Evolutionary conservation across 2,329 filamentous ascomycete species (phyloP).

Genomic region (Stemphylium beticola): DNA sequence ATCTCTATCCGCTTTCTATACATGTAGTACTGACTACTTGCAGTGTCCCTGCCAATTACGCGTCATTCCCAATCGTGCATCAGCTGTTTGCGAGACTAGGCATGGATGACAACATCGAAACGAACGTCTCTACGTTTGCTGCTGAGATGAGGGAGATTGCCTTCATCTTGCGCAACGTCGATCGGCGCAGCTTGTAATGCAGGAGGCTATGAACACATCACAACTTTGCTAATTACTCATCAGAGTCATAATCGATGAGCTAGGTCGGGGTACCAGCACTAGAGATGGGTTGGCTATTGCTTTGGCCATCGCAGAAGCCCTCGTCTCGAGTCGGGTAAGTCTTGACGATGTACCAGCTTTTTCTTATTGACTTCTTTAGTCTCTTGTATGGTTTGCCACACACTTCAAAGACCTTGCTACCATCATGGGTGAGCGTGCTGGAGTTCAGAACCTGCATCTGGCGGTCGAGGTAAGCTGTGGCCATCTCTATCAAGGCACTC

Average conservation of each 20-base stretch:
- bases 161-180: slow-evolving; percentile 86
- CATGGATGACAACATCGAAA: slow-evolving; percentile 85
- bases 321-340: slow-evolving; percentile 69
- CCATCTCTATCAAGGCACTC: not conserved
- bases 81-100: slow-evolving; percentile 89
- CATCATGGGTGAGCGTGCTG: slow-evolving; percentile 75
- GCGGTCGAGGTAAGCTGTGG: slow-evolving; percentile 66
- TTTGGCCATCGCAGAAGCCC: slow-evolving; percentile 84
- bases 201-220: not conserved
- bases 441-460: slow-evolving; percentile 84
- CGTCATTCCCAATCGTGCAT: slow-evolving; percentile 77
- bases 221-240: not conserved
- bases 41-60: slow-evolving; percentile 79
- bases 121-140: slow-evolving; percentile 91
- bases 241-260: slow-evolving; percentile 81
- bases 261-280: slow-evolving; percentile 89
- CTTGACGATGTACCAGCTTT: not conserved
- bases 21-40: slow-evolving; percentile 6
- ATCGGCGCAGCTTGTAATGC: slow-evolving; percentile 67
- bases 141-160: slow-evolving; percentile 96
- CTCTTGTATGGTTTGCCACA: slow-evolving; percentile 90
- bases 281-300: slow-evolving; percentile 89
- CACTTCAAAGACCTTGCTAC: slow-evolving; percentile 85
- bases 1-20: not conserved
- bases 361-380: slow-evolving; percentile 34